Base-by-base conservation (phyloP, 75 land plant species). In the Pinus tabuliformis region DNA sequence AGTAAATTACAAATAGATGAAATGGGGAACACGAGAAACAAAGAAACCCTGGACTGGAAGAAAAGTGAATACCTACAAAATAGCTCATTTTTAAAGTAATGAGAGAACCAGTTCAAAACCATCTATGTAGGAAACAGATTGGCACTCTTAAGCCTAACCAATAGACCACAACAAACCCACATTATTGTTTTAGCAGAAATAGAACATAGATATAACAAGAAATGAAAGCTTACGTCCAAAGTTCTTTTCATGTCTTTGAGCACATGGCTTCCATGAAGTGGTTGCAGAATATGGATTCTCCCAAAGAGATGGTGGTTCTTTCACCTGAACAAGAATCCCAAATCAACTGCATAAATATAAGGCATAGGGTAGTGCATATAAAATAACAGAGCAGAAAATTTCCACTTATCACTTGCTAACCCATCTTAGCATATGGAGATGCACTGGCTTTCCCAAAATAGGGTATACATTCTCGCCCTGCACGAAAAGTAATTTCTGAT, bases 211-310 rank as follows among this genome's bases (percentile, higher is more conserved):
- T 68, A 39, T 20, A 68, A 20, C 54, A 5, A 6, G 11, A 68
- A 42, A 68, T 39, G 13, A 20, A 42, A 42, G 72, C 52, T 39
- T 68, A 68, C 72, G 5, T 68, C 21, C 49, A 68, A 39, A 45
- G 72, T 39, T 68, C 52, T 11, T 68, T 60, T 56, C 78, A 13
- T 86, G 88, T 15, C 86, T 83, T 74, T 93, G 94, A 49, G 97
- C 94, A 81, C 97, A 96, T 59, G 99, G 89, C 79, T 83, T 93
- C 97, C 99, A 96, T 37, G 96, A 90, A 3, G 88, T 90, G 26
- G 95, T 91, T 15, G 99, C 90, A 39, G 96, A 90, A 49, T 82
- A 84, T 17, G 99, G 99, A 84, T 96, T 96, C 80, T 94, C 94
- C 97, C 99, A 96, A 6, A 96, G 88, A 22, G 95, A 96, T 21